Percentiles rank a stretch among this genome's conserved stretches.
These are phyloP conservation scores for Auriscalpium orientale DNA, from an alignment of 768 basidiomycete genomes.

Conservation along the genomic window DNA sequence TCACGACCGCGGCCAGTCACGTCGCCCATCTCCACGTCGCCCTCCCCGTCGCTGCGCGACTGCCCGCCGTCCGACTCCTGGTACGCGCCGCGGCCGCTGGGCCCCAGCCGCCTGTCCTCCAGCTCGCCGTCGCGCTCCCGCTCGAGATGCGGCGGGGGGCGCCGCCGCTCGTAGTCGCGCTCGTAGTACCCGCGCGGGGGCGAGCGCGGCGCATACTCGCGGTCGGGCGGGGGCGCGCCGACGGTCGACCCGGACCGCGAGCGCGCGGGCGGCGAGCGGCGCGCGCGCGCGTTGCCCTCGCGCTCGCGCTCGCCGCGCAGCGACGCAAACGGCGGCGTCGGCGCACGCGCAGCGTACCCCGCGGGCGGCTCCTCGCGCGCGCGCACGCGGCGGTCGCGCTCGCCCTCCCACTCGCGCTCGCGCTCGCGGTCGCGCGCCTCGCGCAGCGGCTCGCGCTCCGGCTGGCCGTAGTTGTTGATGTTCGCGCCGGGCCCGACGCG, in stretches of 20 bases:
- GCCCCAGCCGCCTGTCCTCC: too few relatives aligned
- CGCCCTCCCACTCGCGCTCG: slow-evolving; percentile 22
- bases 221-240: slow-evolving; percentile 8
- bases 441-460: slow-evolving; percentile 46
- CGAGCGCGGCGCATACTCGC: background rate
- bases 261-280: slow-evolving; percentile 9
- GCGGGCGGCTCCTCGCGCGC: slow-evolving; percentile 18
- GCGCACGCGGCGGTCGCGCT: slow-evolving; percentile 31
- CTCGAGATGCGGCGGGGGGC: background rate
- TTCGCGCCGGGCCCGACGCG: slow-evolving; percentile 56
- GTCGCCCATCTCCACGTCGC: slow-evolving; percentile 11
- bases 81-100: background rate
- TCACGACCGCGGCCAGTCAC: slow-evolving; percentile 8
- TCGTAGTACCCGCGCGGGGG: background rate
- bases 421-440: slow-evolving; percentile 33
- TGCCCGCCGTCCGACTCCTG: background rate
- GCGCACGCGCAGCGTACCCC: slow-evolving; percentile 7
- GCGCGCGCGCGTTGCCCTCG: slow-evolving; percentile 14
- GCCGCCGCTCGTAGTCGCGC: background rate
- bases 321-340: too few relatives aligned
- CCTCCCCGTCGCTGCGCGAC: slow-evolving; percentile 7
- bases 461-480: slow-evolving; percentile 36
- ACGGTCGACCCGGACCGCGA: slow-evolving; percentile 10
- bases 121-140: too few relatives aligned
- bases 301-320: slow-evolving; percentile 16